Conservation (phyloP, 2,329 filamentous ascomycete species). For the Bretziella fagacearum region DNA sequence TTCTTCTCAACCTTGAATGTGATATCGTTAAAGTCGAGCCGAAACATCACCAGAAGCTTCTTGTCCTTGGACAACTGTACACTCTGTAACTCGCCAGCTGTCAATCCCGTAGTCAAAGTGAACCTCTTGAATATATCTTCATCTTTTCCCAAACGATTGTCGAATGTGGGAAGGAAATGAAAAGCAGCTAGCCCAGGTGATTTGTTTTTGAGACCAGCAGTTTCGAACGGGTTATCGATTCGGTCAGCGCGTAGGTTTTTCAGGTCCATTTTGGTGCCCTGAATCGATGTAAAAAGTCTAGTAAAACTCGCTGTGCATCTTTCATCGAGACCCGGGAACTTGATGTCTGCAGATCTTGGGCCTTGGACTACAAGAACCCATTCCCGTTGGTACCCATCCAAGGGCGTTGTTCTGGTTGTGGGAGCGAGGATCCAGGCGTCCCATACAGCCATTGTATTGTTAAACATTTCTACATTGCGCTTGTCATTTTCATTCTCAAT, state of each 20-base stretch:
- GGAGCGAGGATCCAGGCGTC: conserved; percentile 14
- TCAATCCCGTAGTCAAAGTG: background rate
- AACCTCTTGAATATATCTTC: conserved; percentile 1
- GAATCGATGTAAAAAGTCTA: background rate
- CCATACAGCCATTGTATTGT: conserved; percentile 1
- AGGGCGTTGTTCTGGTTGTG: background rate
- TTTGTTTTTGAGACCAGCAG: background rate
- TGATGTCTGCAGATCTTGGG: background rate
- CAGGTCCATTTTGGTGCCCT: background rate
- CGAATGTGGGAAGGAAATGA: conserved; percentile 5
- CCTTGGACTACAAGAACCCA: conserved; percentile 14
- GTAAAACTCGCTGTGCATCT: background rate
- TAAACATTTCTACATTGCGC: conserved; percentile 7
- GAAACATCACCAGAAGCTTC: conserved; percentile 2
- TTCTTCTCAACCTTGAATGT: conserved; percentile 11
- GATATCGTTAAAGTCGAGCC: conserved; percentile 4
- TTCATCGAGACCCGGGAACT: conserved; percentile 13
- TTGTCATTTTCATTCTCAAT: conserved; percentile 14
- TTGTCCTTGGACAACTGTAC: background rate
- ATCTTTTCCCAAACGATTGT: background rate
- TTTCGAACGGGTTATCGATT: conserved; percentile 14
- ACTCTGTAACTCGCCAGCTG: background rate
- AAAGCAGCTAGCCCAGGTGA: conserved; percentile 8
- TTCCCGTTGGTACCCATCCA: conserved; percentile 6
- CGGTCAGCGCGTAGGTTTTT: background rate